phyloP scores from a whole-genome alignment of 2,329 filamentous ascomycete species.

The Penicillium sp. region DNA sequence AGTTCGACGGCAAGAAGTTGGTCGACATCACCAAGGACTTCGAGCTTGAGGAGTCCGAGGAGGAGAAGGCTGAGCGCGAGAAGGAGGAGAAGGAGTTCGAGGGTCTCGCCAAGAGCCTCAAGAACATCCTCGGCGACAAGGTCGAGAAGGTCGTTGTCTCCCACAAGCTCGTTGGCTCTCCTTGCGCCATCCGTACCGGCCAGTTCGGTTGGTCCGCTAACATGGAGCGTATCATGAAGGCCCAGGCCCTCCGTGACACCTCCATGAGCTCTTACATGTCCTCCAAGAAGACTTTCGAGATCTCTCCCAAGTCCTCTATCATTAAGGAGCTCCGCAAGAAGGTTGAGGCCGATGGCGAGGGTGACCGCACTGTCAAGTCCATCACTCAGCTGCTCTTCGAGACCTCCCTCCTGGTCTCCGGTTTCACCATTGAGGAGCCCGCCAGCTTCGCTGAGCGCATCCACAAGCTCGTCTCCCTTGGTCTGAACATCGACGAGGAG shows the following conservation, averaged over 20 bases:
- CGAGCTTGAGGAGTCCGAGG: conserved; percentile 98
- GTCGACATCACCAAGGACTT: conserved; percentile 99
- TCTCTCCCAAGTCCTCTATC: conserved; percentile 96
- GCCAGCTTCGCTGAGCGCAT: conserved; percentile 97
- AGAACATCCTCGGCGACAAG: conserved; percentile 98
- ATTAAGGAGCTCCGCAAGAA: conserved; percentile 99
- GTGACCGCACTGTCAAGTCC: conserved; percentile 97
- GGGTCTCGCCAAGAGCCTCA: conserved; percentile 85
- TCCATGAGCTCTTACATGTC: conserved; percentile 99
- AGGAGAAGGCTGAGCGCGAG: conserved; percentile 96
- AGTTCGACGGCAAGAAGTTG: conserved; percentile 99
- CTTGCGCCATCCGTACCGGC: conserved; percentile 97
- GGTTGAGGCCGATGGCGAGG: conserved; percentile 94
- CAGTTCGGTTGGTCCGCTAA: conserved; percentile 99
- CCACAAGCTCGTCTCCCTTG: conserved; percentile 97
- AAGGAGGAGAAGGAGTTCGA: conserved; percentile 98
- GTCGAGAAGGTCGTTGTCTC: conserved; percentile 99
- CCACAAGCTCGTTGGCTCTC: conserved; percentile 89
- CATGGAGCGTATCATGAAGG: conserved; percentile 99
- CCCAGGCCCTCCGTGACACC: conserved; percentile 97
- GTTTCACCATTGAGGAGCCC: conserved; percentile 99
- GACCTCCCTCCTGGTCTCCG: conserved; percentile 95
- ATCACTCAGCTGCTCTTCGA: conserved; percentile 98
- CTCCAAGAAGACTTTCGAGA: conserved; percentile 99
- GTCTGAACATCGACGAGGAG: conserved; percentile 93